A percentile compares a stretch with the other conserved stretches of the same genome.
Evolutionary conservation across 768 basidiomycete species (phyloP).

Genomic region (Naganishia kalamii): DNA sequence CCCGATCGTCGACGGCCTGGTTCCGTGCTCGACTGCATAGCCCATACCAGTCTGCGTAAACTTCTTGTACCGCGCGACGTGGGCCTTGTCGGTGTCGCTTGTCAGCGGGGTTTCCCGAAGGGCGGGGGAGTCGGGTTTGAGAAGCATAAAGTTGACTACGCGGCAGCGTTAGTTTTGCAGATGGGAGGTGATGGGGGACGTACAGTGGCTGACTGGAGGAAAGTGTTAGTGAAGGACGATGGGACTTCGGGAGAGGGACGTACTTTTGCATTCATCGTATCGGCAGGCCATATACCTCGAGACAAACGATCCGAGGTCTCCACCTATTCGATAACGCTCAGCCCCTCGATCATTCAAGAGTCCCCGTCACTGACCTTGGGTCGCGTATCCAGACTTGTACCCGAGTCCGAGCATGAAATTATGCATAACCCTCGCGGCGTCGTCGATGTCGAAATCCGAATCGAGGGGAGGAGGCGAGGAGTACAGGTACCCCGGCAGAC

Average conservation of each 20-base stretch:
- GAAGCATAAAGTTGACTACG: slow-evolving; percentile 25
- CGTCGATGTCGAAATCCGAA: slow-evolving; percentile 28
- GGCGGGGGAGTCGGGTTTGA: slow-evolving; percentile 14
- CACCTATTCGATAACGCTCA: background rate
- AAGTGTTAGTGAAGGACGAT: background rate
- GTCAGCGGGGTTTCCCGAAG: slow-evolving; percentile 13
- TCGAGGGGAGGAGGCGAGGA: slow-evolving; percentile 36
- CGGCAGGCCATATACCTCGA: slow-evolving; percentile 29
- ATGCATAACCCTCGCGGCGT: slow-evolving; percentile 37
- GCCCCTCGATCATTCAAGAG: background rate
- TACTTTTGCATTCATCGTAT: slow-evolving; percentile 38
- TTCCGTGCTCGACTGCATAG: slow-evolving; percentile 37
- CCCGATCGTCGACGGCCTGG: slow-evolving; percentile 32
- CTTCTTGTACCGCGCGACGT: slow-evolving; percentile 7
- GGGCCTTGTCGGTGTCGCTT: background rate
- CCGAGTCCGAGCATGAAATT: slow-evolving; percentile 41
- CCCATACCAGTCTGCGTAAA: slow-evolving; percentile 21
- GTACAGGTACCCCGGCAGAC: slow-evolving; percentile 40
- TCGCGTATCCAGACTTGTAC: slow-evolving; percentile 31
- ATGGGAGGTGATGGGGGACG: background rate
- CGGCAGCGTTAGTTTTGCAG: background rate
- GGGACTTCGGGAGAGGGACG: background rate
- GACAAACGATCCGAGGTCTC: slow-evolving; percentile 43
- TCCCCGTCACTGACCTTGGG: slow-evolving; percentile 30
- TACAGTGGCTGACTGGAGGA: slow-evolving; percentile 17